Conservation (phyloP, 768 basidiomycete species). For the Omphalotus guepiniiformis region DNA sequence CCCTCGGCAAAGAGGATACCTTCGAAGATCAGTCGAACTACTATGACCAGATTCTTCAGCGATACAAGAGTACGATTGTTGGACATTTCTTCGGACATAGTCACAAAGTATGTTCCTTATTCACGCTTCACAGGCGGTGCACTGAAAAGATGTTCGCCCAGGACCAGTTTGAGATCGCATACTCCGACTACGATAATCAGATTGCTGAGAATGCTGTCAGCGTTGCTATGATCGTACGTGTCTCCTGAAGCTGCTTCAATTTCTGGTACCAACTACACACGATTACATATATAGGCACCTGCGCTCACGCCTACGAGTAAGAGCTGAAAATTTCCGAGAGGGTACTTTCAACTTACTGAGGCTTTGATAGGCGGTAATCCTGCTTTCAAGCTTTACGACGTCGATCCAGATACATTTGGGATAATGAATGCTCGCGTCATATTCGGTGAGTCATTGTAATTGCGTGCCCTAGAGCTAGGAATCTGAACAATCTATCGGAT, state of each 20-base stretch:
- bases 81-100: conserved; percentile 62
- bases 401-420: conserved; percentile 38
- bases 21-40: conserved; percentile 41
- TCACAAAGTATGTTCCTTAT: conserved; percentile 31
- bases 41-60: conserved; percentile 57
- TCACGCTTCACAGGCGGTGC: neutral
- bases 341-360: neutral
- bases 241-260: neutral
- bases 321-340: conserved; percentile 3
- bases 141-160: conserved; percentile 1
- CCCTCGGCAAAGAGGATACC: conserved; percentile 26
- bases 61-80: conserved; percentile 56
- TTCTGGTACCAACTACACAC: neutral
- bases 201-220: conserved; percentile 25
- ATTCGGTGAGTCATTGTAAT: conserved; percentile 19
- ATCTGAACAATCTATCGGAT: neutral
- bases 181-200: conserved; percentile 30
- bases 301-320: conserved; percentile 36
- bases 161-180: conserved; percentile 39
- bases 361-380: conserved; percentile 28
- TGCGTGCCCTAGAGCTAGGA: neutral
- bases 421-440: conserved; percentile 31
- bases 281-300: conserved; percentile 15
- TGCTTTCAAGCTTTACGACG: conserved; percentile 35
- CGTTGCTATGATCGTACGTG: conserved; percentile 24